Evolutionary conservation across 371 early-diverging fungal species (phyloP).

Genomic region (Lichtheimia ornata): DNA sequence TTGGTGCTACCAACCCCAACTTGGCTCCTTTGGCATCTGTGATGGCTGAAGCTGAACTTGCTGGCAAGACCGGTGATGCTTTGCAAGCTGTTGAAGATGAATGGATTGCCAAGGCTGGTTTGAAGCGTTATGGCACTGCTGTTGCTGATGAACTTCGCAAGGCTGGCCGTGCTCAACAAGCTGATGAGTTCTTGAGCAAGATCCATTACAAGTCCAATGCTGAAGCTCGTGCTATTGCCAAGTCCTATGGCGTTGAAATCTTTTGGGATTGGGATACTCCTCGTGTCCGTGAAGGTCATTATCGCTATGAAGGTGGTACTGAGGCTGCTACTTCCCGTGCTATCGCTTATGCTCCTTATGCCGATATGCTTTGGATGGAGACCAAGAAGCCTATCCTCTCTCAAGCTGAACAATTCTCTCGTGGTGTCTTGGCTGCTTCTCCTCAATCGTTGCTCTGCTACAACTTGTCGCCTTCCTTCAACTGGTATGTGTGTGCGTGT

Average conservation of each 20-base stretch:
- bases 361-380: conserved; percentile 98
- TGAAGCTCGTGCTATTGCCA: conserved; percentile 83
- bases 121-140: conserved; percentile 85
- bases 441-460: conserved; percentile 83
- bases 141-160: conserved; percentile 77
- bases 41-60: conserved; percentile 79
- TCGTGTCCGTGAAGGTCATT: conserved; percentile 95
- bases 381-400: conserved; percentile 90
- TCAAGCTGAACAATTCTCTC: conserved; percentile 93
- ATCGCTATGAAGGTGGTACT: conserved; percentile 95
- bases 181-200: conserved; percentile 57
- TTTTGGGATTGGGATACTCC: conserved; percentile 93
- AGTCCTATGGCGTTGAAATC: conserved; percentile 79
- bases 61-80: conserved; percentile 74
- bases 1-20: conserved; percentile 86
- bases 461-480: conserved; percentile 98
- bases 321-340: conserved; percentile 89
- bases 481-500: conserved; percentile 75
- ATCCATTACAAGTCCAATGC: conserved; percentile 72
- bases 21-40: conserved; percentile 73
- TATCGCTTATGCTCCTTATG: conserved; percentile 89
- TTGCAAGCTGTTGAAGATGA: conserved; percentile 87
- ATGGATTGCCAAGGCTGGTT: conserved; percentile 84
- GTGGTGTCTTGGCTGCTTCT: conserved; percentile 70
- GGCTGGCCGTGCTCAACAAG: conserved; percentile 46